Base-by-base conservation (phyloP, 148 eudicot genomes). In the Chenopodium album region DNA sequence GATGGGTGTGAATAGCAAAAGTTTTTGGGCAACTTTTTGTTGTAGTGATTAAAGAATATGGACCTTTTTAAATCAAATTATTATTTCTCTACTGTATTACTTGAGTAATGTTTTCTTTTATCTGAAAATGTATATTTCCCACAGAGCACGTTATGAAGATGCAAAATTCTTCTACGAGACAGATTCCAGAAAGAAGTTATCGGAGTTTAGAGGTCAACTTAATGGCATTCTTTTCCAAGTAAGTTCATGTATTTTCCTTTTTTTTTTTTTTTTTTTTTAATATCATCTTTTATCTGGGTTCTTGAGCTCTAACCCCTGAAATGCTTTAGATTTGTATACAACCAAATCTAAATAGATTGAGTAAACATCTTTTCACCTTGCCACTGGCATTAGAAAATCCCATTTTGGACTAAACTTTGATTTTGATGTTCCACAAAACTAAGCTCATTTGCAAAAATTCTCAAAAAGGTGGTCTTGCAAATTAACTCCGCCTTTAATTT, bases 121-220 rank as follows among this genome's bases (percentile, higher is more conserved):
- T 44, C 75, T 71, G 75, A 71, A 71, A 47, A 50, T 37, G 44
- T 28, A 52, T 28, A 74, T 50, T 31, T 76, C 50, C 31, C 80
- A 80, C 92, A 97, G 99, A 87, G 99, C 99, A 81, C 95, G 99
- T 19, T 97, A 92, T 89, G 98, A 97, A 92, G 99, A 97, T 90
- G 99, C 98, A 60, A 94, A 97, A 79, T 97, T 97, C 83, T 97
- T 97, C 89, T 97, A 97, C 78, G 95, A 91, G 89, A 83, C 90
- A 81, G 99, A 97, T 86, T 87, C 92, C 0, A 88, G 91, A 52
- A 97, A 92, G 87, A 91, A 90, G 82, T 84, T 91, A 75, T 82
- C 92, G 26, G 95, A 97, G 84, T 97, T 97, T 76, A 91, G 95
- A 76, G 79, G 80, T 82, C 92, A 90, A 85, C 89, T 97, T 59